Evolutionary conservation across 805 yeast genomes (phyloP), one percentile per base, ranked within the genome.

Genomic region (Torulaspora maleeae): DNA sequence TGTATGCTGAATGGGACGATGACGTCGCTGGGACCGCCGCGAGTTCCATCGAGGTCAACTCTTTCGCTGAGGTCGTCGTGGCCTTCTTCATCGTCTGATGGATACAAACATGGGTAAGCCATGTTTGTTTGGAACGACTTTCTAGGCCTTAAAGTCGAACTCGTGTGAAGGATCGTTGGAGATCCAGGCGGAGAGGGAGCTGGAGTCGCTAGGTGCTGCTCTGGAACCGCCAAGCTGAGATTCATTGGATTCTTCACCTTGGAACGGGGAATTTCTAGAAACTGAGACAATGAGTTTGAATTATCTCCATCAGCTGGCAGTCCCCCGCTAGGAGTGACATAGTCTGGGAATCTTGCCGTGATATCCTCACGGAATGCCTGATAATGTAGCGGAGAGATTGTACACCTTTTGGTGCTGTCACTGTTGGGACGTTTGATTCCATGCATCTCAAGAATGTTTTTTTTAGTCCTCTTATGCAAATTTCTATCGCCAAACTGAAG

Each of bases 351-450:
- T 49, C 95, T 75, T 9, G 87, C 76, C 3, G 73, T 63, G 2
- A 90, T 62, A 48, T 87, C 95, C 42, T 85, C 86, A 49, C 88
- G 72, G 58, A 86, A 89, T 5, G 85, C 79, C 56, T 80, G 82
- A 59, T 86, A 91, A 52, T 90, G 95, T n/a, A 86, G 64, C 0
- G 96, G 95, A 0, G 95, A 81, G 8, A 90, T 82, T 0, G 72
- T 65, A 39, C 75, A 66, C 40, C 59, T 61, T 38, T 55, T 61
- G 32, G 68, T 52, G 25, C 49, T 56, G 32, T 27, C 27, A 24
- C 53, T 27, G n/a, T 59, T 25, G 50, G 63, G 22, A 41, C 54
- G 38, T 50, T 64, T 48, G 50, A 59, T 47, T 1, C 60, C 70
- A 56, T 73, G 76, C 36, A 68, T 69, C 25, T 66, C 55, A 25